Conservation (phyloP, 2,329 filamentous ascomycete genomes). For the Apiospora sp. region DNA sequence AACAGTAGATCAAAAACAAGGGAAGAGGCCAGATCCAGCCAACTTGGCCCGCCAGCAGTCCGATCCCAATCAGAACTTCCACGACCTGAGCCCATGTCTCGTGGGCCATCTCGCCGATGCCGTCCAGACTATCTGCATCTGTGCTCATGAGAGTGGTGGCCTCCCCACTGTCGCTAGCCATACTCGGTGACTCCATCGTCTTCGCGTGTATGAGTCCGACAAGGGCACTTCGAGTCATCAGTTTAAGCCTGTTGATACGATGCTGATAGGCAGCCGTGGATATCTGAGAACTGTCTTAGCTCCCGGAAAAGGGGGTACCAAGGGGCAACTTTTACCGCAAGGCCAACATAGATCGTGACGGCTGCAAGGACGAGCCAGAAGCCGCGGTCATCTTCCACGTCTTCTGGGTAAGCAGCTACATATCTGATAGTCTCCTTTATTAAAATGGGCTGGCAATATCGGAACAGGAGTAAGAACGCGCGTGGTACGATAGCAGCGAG, state of each 20-base stretch:
- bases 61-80: slow-evolving; percentile 50
- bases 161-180: slow-evolving; percentile 32
- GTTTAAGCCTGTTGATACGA: slow-evolving; percentile 40
- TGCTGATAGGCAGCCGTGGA: slow-evolving; percentile 44
- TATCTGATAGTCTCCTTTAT: background rate
- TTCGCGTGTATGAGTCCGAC: slow-evolving; percentile 48
- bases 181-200: slow-evolving; percentile 30
- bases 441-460: background rate
- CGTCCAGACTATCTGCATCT: slow-evolving; percentile 47
- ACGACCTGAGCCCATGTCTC: slow-evolving; percentile 52
- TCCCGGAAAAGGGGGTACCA: background rate
- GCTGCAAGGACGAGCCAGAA: background rate
- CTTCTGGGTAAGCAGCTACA: too few species aligned
- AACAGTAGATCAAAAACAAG: slow-evolving; percentile 50
- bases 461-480: background rate
- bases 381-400: too few species aligned
- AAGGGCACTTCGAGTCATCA: slow-evolving; percentile 46
- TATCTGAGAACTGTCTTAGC: slow-evolving; percentile 36
- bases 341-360: background rate
- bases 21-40: slow-evolving; percentile 53
- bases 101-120: slow-evolving; percentile 47
- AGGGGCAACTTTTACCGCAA: background rate
- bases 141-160: slow-evolving; percentile 50
- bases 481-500: slow-evolving; percentile 41
- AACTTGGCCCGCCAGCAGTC: slow-evolving; percentile 48